Percentiles rank a stretch among this genome's conserved stretches.
phyloP scores from a whole-genome alignment of 2,329 filamentous ascomycete species.

The Periglandula ipomoeae region DNA sequence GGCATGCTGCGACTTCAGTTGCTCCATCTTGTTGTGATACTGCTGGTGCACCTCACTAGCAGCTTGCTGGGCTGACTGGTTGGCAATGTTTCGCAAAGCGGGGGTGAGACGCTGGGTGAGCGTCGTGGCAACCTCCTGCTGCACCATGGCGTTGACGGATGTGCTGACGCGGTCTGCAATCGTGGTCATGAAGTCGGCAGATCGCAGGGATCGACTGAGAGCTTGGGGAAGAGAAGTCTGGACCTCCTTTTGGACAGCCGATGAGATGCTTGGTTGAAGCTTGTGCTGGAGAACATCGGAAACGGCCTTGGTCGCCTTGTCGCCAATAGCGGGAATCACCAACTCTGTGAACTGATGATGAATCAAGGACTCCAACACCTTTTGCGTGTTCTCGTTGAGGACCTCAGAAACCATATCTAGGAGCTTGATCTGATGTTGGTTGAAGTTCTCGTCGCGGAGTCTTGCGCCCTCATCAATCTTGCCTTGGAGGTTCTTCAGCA shows the following conservation, averaged over 20 bases:
- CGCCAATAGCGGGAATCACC: conserved; percentile 66
- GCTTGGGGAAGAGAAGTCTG: conserved; percentile 62
- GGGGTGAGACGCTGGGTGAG: conserved; percentile 58
- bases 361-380: conserved; percentile 69
- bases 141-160: conserved; percentile 57
- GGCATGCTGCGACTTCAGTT: conserved; percentile 39
- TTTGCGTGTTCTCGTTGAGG: conserved; percentile 55
- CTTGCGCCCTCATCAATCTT: conserved; percentile 57
- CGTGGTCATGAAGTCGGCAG: conserved; percentile 60
- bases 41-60: conserved; percentile 59
- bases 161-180: conserved; percentile 62
- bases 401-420: conserved; percentile 51
- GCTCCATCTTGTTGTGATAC: conserved; percentile 40
- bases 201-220: conserved; percentile 46
- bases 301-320: conserved; percentile 57
- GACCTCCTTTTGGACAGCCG: conserved; percentile 62
- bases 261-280: conserved; percentile 57
- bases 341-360: conserved; percentile 64
- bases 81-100: conserved; percentile 54
- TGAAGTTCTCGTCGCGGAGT: conserved; percentile 41
- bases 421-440: conserved; percentile 42
- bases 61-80: conserved; percentile 58
- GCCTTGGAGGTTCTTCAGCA: conserved; percentile 52
- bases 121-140: conserved; percentile 55
- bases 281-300: conserved; percentile 62